Evolutionary conservation across 495 filamentous ascomycete genomes (phyloP), one percentile per base, ranked within the genome.

Genomic region (Ascodesmis nigricans): DNA sequence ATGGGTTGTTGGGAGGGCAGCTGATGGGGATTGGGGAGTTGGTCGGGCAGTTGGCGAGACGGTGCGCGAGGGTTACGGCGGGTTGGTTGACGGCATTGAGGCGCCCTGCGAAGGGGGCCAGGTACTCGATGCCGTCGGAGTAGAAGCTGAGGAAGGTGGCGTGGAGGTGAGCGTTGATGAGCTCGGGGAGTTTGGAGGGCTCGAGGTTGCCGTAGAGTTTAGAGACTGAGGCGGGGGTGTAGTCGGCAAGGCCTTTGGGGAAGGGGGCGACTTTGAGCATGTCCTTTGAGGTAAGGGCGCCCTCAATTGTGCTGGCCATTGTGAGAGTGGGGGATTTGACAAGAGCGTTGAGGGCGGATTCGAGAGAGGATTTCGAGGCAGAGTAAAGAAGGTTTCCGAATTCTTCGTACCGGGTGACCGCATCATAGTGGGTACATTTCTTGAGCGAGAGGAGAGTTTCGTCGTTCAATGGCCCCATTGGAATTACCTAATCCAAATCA

Each of bases 151-250:
- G 41, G 59, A 82, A 93, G 29, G 71, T 78, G 31, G 62, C 69
- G 48, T 93, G 87, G 7, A 93, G 66, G 50, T 97, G 87, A 0
- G 71, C 62, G 47, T 78, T 79, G 45, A 95, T 79, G 31, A 97
- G 66, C 14, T 68, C 53, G 21, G 71, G 73, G 27, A 93, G 63
- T 26, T 74, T 71, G 35, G 75, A 65, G 15, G 35, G 25, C 1
- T 62, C 62, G 15, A 92, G 60, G 8, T 65, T 54, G 22, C 64
- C 53, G 55, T 92, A 93, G 35, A 61, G 61, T 3, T 54, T 56
- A 11, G 60, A 59, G 41, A 91, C 56, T 4, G 54, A 59, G n/a
- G 54, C 53, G 4, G 63, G 54, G 42, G 72, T 67, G 57, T 97
- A 97, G 51, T 73, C 75, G 0, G 87, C 87, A 20, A 97, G 59